Evolutionary conservation across 192 early-diverging fungal species (phyloP), one percentile per base, ranked within the genome.

Genomic region (Coemansia sp.): DNA sequence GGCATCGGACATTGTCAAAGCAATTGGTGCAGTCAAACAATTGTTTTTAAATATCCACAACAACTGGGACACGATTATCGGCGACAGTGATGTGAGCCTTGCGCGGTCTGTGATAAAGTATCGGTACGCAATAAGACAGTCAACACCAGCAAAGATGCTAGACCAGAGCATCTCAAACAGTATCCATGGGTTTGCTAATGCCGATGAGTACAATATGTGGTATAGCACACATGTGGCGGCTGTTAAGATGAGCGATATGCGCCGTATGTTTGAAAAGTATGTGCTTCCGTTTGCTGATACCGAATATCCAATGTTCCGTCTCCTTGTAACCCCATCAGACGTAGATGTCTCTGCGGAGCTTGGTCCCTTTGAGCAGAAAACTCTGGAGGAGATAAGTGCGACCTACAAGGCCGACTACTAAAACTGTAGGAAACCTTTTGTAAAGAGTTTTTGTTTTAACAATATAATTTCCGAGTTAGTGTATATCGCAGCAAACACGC

Each of bases 81-180:
- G 65, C 40, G 66, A 74, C 26, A 76, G 75, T 56, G 84, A 85
- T 41, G 67, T 85, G 58, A 61, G 45, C n/a, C 69, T 80, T 65
- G 64, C 77, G 0, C 69, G 68, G 21, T 79, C 77, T 37, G 13
- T 74, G 2, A 48, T 76, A 36, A 62, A 68, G 19, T 76, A 73
- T 32, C 8, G 18, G 12, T 56, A 21, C 12, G 65, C 67, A 2
- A 37, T 52, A 5, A 42, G 18, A 12, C 66, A 67, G 51, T 40
- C 69, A 4, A 72, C 76, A 37, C 69, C 72, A 1, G 22, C 65
- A 7, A 46, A 45, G 15, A 48, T 83, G 19, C 26, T 80, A 42
- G 40, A 46, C 21, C 41, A 43, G 43, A 67, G 67, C 42, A 52
- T 70, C 8, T 40, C 11, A 1, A 42, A 61, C 26, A 71, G 67